Base-by-base conservation (phyloP, 768 basidiomycete species). In the Tylopilus felleus region DNA sequence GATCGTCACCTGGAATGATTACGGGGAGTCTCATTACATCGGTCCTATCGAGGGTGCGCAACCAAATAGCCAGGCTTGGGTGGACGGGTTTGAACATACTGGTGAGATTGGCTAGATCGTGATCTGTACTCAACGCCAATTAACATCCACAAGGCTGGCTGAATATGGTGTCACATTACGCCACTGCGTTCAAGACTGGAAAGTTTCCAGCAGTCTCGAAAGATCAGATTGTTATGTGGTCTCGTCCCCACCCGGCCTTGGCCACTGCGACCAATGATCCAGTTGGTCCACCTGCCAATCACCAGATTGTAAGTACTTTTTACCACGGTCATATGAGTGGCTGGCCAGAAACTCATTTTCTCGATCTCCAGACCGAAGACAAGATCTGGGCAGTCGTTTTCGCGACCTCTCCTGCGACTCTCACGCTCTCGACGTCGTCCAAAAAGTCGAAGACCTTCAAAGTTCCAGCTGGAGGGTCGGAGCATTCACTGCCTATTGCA, bases 1-100 rank as follows among this genome's bases (percentile, higher is more conserved):
- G 67, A 65, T 85, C 51, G 52, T 84, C 43, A 80, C 82, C 14
- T 89, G 83, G 83, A 90, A 90, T 54, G 88, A 90, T 67, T 89
- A 74, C 52, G 85, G 86, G 55, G 86, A 88, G 65, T 85, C 83
- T 14, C 87, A 90, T 62, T 91, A 92, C 67, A 73, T 92, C 22
- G 88, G 85, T n/a, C 88, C 87, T 2, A 77, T 88, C 56, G 77
- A 78, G 58, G 86, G 85, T 9, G 79, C 74, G 14, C 85, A 86
- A 69, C 86, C 88, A 3, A 80, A 81, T 56, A 86, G 84, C 14
- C 75, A 87, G 58, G 77, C 79, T 14, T 89, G 87, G 86, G 84
- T 85, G 19, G 65, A 84, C 59, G 84, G 85, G 1, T 85, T 81
- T 59, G 72, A 77, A 40, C 81, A 83, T 55, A 71, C 69, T 21